Conservation (phyloP, 1,284 basidiomycete species). For the Thecaphora frezii region DNA sequence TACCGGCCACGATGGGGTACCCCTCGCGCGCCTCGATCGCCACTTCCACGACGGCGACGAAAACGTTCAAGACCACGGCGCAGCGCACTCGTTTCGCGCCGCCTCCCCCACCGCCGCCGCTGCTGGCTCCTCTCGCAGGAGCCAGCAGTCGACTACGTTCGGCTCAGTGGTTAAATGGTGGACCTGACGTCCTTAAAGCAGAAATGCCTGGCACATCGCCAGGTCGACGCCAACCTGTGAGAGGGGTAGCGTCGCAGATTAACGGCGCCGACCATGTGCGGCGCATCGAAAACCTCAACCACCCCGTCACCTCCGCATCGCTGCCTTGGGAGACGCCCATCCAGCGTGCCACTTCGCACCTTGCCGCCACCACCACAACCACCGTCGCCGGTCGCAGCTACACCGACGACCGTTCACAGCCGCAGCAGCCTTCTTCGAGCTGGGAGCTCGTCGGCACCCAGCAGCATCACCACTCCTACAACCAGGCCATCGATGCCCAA, state of each 20-base stretch:
- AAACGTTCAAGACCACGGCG: constrained; percentile 14
- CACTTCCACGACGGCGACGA: background rate
- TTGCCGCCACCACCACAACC: background rate
- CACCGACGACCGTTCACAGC: background rate
- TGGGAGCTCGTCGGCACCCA: background rate
- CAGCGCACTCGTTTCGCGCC: background rate
- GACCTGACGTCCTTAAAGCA: constrained; percentile 43
- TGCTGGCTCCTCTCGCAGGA: constrained; percentile 26
- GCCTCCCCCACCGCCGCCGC: constrained; percentile 4
- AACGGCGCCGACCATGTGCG: background rate
- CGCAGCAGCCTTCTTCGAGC: background rate
- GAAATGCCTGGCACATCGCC: constrained; percentile 47
- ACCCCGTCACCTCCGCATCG: background rate
- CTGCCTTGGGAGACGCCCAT: background rate
- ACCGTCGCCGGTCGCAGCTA: background rate
- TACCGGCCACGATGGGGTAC: constrained; percentile 37
- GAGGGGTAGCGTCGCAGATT: constrained; percentile 44
- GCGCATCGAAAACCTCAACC: background rate
- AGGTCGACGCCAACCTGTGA: constrained; percentile 52
- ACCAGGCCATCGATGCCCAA: background rate
- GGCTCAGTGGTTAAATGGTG: constrained; percentile 48
- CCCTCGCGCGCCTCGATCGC: constrained; percentile 5
- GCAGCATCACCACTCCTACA: background rate
- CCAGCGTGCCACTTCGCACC: background rate
- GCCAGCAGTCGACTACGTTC: constrained; percentile 41